These are phyloP conservation scores for Chaetomidium leptoderma DNA, from an alignment of 495 filamentous ascomycete genomes.

Conservation along the genomic window DNA sequence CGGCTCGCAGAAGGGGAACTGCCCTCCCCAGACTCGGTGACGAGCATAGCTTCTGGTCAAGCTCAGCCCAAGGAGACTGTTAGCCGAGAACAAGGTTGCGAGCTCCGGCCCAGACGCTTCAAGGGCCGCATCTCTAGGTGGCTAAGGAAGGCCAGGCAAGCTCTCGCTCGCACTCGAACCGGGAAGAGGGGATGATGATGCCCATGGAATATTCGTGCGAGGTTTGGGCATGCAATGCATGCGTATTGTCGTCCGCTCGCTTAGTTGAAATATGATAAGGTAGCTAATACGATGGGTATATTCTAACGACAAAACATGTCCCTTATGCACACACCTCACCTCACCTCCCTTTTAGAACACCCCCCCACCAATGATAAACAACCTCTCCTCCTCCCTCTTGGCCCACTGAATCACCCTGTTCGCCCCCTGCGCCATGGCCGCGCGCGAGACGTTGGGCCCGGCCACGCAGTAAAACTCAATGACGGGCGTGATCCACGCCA, in stretches of 20 bases:
- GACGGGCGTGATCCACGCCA: slow-evolving; percentile 84
- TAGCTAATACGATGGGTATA: slow-evolving; percentile 4
- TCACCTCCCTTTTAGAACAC: slow-evolving; percentile 46
- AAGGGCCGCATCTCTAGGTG: slow-evolving; percentile 24
- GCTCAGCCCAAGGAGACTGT: too few relatives aligned
- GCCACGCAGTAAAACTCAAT: slow-evolving; percentile 95
- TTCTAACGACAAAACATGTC: not conserved
- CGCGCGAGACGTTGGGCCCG: slow-evolving; percentile 69
- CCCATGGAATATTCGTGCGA: not conserved
- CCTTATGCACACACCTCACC: not conserved
- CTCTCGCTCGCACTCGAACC: slow-evolving; percentile 14
- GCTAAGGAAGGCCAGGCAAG: slow-evolving; percentile 24
- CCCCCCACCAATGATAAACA: slow-evolving; percentile 93
- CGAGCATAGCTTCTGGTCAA: too few relatives aligned
- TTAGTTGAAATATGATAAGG: not conserved
- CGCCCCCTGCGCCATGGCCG: slow-evolving; percentile 75
- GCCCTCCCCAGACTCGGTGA: too few relatives aligned
- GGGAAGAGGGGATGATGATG: not conserved
- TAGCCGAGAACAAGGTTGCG: too few relatives aligned
- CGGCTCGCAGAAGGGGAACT: too few relatives aligned
- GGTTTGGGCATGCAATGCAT: not conserved
- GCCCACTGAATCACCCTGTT: slow-evolving; percentile 87
- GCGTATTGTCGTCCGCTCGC: not conserved
- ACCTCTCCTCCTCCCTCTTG: slow-evolving; percentile 78
- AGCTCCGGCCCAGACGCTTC: slow-evolving; percentile 14